Base-by-base conservation (phyloP, 768 basidiomycete species). In the Lentinula lateritia region DNA sequence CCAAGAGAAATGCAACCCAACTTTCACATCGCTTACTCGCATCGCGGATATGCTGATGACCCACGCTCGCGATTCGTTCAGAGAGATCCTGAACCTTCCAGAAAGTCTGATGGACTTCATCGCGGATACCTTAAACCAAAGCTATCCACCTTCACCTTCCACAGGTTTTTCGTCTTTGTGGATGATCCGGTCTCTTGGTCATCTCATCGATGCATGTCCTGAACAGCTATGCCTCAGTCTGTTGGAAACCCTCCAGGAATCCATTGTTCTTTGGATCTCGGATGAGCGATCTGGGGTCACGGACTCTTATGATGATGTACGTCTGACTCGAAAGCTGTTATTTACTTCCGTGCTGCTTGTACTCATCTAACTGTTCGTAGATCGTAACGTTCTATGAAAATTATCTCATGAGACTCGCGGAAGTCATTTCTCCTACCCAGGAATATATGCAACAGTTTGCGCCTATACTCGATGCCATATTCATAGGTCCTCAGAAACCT, bases 331-430 rank as follows among this genome's bases (percentile, higher is more conserved):
- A 28, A 28, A 28, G 28, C 3, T 4, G 12, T 38, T 46, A 1
- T 41, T 3, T 59, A 13, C 16, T 34, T 16, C 8, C 32, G 28
- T 48, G 12, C 5, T 35, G 63, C 87, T 89, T 69, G 85, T 23
- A 35, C 46, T 50, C 15, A 16, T 42, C 35, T 34, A 52, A n/a
- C 34, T 55, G 34, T 42, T 54, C n/a, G 35, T 62, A 89, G 87
- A 78, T 89, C 61, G 68, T 88, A 13, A 80, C 84, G 0, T 67
- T 91, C 55, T 93, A 91, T 65, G 79, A 89, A 67, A 83, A 80
- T 12, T 72, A 80, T 39, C 67, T 90, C 45, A 65, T 86, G 58
- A 23, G 39, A 13, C 73, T 77, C 58, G 74, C 89, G 36, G 81
- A 80, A 62, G 73, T 74, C 3, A 72, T 87, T 3, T 79, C 83